Evolutionary conservation across 352 stramenopile species (phyloP).

Genomic region (Phytophthora ramorum): DNA sequence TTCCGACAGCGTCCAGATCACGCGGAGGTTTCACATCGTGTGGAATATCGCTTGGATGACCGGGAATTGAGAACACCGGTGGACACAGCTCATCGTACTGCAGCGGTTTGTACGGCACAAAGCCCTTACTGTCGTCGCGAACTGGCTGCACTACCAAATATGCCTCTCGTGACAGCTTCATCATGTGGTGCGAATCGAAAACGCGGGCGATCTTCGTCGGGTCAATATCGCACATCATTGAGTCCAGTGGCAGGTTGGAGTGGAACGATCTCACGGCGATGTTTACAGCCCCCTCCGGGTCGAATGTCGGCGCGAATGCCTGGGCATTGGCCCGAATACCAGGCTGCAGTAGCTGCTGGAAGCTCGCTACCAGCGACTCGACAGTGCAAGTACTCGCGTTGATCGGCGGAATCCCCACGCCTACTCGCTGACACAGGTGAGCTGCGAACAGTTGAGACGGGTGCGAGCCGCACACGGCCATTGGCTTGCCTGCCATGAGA

Average conservation of each 20-base stretch:
- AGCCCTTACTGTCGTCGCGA: slow-evolving; percentile 30
- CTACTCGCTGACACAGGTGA: slow-evolving; percentile 57
- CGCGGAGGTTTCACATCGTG: slow-evolving; percentile 18
- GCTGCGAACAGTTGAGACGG: slow-evolving; percentile 89
- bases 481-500: slow-evolving; percentile 79
- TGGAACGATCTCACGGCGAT: slow-evolving; percentile 78
- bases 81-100: slow-evolving; percentile 27
- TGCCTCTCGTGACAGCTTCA: slow-evolving; percentile 45
- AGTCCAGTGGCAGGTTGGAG: slow-evolving; percentile 60
- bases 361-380: slow-evolving; percentile 64
- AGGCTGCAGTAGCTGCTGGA: slow-evolving; percentile 55
- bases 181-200: slow-evolving; percentile 36
- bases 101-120: slow-evolving; percentile 44
- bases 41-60: slow-evolving; percentile 19
- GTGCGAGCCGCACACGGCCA: slow-evolving; percentile 88
- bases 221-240: slow-evolving; percentile 78
- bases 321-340: slow-evolving; percentile 48
- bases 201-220: slow-evolving; percentile 39
- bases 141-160: slow-evolving; percentile 36
- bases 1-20: slow-evolving; percentile 18
- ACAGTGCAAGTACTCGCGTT: slow-evolving; percentile 62
- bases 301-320: slow-evolving; percentile 51
- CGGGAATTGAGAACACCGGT: slow-evolving; percentile 31
- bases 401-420: slow-evolving; percentile 69
- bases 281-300: slow-evolving; percentile 65